Evolutionary conservation across 352 stramenopile species (phyloP).

Genomic region (Thraustochytrium sp.): DNA sequence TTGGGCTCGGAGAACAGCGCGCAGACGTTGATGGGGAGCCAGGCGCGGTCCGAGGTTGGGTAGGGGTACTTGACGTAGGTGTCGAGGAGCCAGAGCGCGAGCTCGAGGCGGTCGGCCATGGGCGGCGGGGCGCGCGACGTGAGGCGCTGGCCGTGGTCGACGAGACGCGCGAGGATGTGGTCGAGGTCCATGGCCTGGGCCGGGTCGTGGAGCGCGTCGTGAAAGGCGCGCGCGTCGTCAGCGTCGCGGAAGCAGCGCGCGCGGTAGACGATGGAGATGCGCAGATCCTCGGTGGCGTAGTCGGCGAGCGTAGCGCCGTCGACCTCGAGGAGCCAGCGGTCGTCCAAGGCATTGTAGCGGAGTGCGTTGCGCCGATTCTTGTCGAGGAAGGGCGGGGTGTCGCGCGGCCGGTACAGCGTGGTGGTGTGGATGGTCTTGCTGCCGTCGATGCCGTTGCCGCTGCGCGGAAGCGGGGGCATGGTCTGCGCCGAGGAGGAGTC

Average conservation of each 20-base stretch:
- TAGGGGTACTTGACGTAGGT: constrained; percentile 49
- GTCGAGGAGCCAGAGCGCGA: constrained; percentile 48
- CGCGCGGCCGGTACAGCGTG: constrained; percentile 46
- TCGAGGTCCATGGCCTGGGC: constrained; percentile 19
- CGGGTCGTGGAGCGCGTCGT: neutral
- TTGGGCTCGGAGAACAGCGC: neutral
- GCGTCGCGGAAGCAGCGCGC: constrained; percentile 49
- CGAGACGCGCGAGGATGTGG: constrained; percentile 3
- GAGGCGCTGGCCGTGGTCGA: neutral
- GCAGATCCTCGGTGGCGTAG: constrained; percentile 47
- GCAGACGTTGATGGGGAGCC: constrained; percentile 50
- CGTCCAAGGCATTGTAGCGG: neutral
- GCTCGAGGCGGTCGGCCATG: constrained; percentile 27
- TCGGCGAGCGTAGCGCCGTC: constrained; percentile 11
- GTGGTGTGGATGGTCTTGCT: constrained; percentile 50
- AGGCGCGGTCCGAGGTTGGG: neutral
- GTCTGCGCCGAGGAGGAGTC: neutral
- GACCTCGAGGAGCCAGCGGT: constrained; percentile 41
- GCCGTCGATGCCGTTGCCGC: constrained; percentile 48
- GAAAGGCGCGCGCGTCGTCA: neutral
- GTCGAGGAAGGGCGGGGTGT: constrained; percentile 38
- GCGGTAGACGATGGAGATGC: constrained; percentile 51
- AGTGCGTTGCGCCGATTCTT: constrained; percentile 47
- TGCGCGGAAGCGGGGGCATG: constrained; percentile 4
- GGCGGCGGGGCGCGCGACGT: neutral